Conservation (phyloP, 257 asterid genomes). For the Solanum rostratum region DNA sequence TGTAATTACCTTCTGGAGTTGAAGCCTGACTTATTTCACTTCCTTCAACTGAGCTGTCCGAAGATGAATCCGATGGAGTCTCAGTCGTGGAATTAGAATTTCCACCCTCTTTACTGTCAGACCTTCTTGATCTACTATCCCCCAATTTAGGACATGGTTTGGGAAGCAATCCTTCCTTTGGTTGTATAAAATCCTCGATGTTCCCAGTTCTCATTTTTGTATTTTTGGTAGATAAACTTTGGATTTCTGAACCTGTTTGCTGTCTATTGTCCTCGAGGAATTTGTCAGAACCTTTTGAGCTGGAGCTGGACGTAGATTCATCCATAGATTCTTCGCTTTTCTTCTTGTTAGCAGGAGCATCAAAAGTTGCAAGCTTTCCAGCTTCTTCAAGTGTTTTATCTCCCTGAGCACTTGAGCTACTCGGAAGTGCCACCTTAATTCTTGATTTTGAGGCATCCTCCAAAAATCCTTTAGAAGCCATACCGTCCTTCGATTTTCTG, state of each 20-base stretch:
- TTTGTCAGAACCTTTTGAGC: constrained; percentile 14
- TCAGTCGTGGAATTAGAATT: constrained; percentile 31
- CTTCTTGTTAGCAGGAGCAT: constrained; percentile 8
- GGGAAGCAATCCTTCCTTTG: constrained; percentile 25
- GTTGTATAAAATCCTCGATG: constrained; percentile 15
- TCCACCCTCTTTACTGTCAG: constrained; percentile 29
- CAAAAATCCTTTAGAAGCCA: background rate
- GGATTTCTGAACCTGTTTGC: constrained; percentile 10
- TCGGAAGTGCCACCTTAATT: constrained; percentile 15
- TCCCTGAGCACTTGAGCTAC: constrained; percentile 9
- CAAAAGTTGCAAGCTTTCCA: constrained; percentile 7
- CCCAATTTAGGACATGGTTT: constrained; percentile 30
- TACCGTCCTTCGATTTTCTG: background rate
- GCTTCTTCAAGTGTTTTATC: constrained; percentile 12
- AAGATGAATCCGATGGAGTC: constrained; percentile 49
- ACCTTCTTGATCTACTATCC: constrained; percentile 45
- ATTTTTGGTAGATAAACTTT: constrained; percentile 8
- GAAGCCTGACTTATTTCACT: constrained; percentile 43
- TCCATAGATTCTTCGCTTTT: constrained; percentile 17
- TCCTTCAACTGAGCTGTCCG: constrained; percentile 40
- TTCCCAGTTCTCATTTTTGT: constrained; percentile 1
- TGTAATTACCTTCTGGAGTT: constrained; percentile 33
- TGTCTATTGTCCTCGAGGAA: constrained; percentile 9
- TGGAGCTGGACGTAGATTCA: constrained; percentile 19
- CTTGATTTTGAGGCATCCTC: background rate